A percentile compares a stretch with the other conserved stretches of the same genome.
Evolutionary conservation across 768 basidiomycete genomes (phyloP).

Genomic region (Phaeotremella fagi): DNA sequence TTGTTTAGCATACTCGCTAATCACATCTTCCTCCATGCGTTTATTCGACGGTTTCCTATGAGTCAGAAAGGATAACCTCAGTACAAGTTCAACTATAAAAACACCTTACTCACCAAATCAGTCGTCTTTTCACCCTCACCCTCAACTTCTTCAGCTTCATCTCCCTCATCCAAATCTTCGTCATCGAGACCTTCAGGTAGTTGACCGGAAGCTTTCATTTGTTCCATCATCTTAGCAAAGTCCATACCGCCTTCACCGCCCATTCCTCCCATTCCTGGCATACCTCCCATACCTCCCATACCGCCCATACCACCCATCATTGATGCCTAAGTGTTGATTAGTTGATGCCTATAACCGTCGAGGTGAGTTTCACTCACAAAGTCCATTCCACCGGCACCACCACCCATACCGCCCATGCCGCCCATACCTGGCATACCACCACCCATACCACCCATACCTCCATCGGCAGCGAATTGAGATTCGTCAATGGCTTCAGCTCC

Average conservation of each 20-base stretch:
- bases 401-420: conserved; percentile 33
- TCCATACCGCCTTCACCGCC: conserved; percentile 11
- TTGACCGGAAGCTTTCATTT: conserved; percentile 28
- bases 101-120: not conserved
- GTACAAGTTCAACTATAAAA: not conserved
- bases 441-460: conserved; percentile 40
- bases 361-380: conserved; percentile 24
- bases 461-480: conserved; percentile 14
- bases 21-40: not conserved
- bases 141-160: conserved; percentile 28
- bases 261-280: conserved; percentile 23
- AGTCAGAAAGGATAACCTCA: not conserved
- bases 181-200: conserved; percentile 32
- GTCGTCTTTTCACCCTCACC: not conserved
- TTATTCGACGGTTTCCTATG: conserved; percentile 1
- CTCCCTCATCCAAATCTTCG: conserved; percentile 34
- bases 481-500: conserved; percentile 47
- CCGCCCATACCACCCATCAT: conserved; percentile 40
- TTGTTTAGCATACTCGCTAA: too few species aligned
- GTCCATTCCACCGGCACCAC: conserved; percentile 42
- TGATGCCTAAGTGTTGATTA: conserved; percentile 28
- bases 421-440: conserved; percentile 42
- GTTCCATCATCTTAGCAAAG: conserved; percentile 26
- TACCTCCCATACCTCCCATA: conserved; percentile 33
- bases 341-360: too few species aligned